Evolutionary conservation across 768 basidiomycete genomes (phyloP), one percentile per base, ranked within the genome.

Genomic region (Tricholoma saponaceum): DNA sequence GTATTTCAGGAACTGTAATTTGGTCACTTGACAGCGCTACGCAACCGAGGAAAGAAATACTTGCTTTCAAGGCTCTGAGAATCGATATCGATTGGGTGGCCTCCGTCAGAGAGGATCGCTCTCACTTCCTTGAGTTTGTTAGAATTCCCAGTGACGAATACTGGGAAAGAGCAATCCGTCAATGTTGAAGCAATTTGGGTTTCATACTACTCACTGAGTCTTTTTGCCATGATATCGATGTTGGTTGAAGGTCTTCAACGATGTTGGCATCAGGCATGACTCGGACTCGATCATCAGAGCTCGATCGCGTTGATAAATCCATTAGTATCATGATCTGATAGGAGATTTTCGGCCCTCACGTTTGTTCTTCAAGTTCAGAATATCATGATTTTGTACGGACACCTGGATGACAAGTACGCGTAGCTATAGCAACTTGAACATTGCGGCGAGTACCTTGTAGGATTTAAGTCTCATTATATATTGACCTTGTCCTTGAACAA

Each of bases 91-190:
- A 98, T 83, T 8, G 87, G 83, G n/a, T 79, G 70, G 14, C 74
- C 66, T 4, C 84, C 84, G 13, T 82, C 74, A 0, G 80, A 81
- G 16, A 98, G 79, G 67, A 98, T 98, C 30, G 83, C 82, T 64
- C 84, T 83, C 59, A 95, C 93, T 74, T 98, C 96, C 58, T 79
- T 81, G 25, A 98, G 78, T 71, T 98, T 98, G 77, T 95, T 93
- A 18, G 86, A 83, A 69, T 98, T 98, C 25, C 95, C 92, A 0
- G 96, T 98, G 16, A 98, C 93, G 70, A 98, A 97, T 23, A 89
- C 95, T 96, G 55, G 20, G 33, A 8, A 43, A 49, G 25, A 52
- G 20, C 6, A 10, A 26, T 22, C 26, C 9, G 23, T 28, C 25
- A 43, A 23, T 51, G 22, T 49, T 22, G 28, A 23, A 8, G 3